Evolutionary conservation across 306 rosid genomes (phyloP).

Genomic region (Rosa persica): DNA sequence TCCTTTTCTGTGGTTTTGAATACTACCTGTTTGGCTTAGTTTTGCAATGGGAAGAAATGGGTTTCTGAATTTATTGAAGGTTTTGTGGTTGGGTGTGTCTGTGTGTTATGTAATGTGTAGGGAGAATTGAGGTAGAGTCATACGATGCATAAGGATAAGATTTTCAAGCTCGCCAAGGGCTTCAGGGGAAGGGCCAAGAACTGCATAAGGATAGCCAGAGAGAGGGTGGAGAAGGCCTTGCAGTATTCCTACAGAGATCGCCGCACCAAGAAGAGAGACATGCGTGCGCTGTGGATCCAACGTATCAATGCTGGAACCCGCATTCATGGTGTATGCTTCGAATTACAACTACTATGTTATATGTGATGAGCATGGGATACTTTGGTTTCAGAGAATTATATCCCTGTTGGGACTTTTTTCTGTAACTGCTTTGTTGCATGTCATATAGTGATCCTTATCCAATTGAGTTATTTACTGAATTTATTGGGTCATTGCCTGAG

Average conservation of each 20-base stretch:
- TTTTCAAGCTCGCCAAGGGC: conserved; percentile 92
- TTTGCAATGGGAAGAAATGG: background rate
- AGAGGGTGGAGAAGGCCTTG: conserved; percentile 97
- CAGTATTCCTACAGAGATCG: conserved; percentile 97
- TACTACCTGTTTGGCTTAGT: background rate
- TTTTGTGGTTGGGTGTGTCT: background rate
- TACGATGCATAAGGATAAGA: conserved; percentile 74
- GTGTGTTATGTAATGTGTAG: conserved; percentile 13
- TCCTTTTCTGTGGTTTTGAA: background rate
- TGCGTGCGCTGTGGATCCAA: conserved; percentile 96
- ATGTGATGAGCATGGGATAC: background rate
- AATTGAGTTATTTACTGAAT: background rate
- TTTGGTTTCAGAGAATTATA: background rate
- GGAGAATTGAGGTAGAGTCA: conserved; percentile 18
- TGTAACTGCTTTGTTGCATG: background rate
- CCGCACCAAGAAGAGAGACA: conserved; percentile 92
- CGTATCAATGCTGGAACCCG: conserved; percentile 96
- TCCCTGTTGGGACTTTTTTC: background rate
- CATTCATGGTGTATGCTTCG: conserved; percentile 67
- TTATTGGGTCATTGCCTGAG: background rate
- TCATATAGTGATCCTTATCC: background rate
- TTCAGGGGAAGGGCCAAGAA: conserved; percentile 97
- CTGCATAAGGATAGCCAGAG: conserved; percentile 93
- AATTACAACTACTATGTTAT: conserved; percentile 4
- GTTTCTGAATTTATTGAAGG: background rate